Base-by-base conservation (phyloP, 2,329 filamentous ascomycete species). In the Aspergillus brasiliensis region DNA sequence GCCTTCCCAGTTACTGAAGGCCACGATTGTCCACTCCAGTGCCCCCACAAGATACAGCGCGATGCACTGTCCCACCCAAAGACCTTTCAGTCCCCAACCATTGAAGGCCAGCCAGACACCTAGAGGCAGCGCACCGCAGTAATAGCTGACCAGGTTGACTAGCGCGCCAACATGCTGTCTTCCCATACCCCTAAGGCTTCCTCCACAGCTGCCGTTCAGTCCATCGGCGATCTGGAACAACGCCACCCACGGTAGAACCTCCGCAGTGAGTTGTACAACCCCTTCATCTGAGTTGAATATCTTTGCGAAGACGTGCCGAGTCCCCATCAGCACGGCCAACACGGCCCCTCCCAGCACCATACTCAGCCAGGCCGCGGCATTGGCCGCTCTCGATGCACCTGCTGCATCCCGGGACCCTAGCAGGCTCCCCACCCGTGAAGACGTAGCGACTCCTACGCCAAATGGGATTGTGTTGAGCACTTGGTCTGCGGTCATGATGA, bases 191-290 rank as follows among this genome's bases (percentile, higher is more conserved):
- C 92, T 79, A 13, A 96, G 77, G 19, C 87, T 86, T 1, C 92
- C 92, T 1, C 92, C 92, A 70, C 92, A 96, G 61, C 87, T 90
- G 1, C 92, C 91, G 69, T 95, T 95, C 34, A 96, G 78, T 0
- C 92, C 92, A 72, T 96, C 92, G 0, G 92, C 91, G 61, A 96
- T 93, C 78, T 96, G 92, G 76, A 96, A 96, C 2, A 96, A 80
- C 0, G 92, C 92, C 1, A 96, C 92, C 68, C 88, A 94, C 0
- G 92, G 92, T 81, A 96, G 88, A 25, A 96, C 89, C 15, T 96
- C 79, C 0, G 89, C 86, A 0, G 92, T 93, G 0, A 96, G 84
- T 8, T 73, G 78, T 46, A 96, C 82, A 0, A 96, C 92, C 0
- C 82, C 77, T 19, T 84, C 76, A 67, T 96, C 91, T 63, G 92